These are phyloP conservation scores for Cenococcum geophilum DNA, from an alignment of 495 filamentous ascomycete species.

Conservation along the genomic window DNA sequence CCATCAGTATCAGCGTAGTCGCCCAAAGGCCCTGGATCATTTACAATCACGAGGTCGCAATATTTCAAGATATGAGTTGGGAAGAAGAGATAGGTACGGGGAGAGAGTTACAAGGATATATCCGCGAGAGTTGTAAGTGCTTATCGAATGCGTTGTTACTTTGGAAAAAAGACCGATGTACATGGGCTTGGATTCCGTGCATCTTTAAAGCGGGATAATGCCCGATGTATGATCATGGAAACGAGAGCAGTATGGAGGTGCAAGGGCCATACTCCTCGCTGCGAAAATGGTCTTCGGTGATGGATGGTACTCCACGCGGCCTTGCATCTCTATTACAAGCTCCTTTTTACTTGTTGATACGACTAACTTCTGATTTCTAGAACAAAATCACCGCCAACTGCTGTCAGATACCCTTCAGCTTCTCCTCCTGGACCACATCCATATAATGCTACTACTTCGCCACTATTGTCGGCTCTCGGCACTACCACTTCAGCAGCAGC, in stretches of 20 bases:
- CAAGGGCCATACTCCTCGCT: no score
- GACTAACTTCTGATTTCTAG: slow-evolving; percentile 16
- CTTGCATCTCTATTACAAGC: not conserved
- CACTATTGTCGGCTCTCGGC: slow-evolving; percentile 32
- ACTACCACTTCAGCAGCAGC: slow-evolving; percentile 28
- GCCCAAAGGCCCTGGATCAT: slow-evolving; percentile 25
- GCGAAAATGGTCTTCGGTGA: no score
- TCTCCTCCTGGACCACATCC: slow-evolving; percentile 19
- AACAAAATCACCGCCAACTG: slow-evolving; percentile 29
- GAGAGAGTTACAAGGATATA: slow-evolving; percentile 30
- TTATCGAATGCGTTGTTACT: not conserved
- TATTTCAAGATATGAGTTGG: slow-evolving; percentile 32
- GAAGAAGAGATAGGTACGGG: slow-evolving; percentile 33
- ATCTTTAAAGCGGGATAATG: no score
- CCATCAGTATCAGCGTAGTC: slow-evolving; percentile 26
- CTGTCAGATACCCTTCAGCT: slow-evolving; percentile 17
- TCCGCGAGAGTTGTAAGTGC: slow-evolving; percentile 32
- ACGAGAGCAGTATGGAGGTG: no score
- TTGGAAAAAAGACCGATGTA: not conserved
- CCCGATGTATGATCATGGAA: no score
- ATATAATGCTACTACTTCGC: slow-evolving; percentile 32
- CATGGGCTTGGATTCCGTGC: not conserved
- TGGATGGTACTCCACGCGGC: not conserved
- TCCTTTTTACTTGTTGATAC: slow-evolving; percentile 3
- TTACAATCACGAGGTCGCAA: slow-evolving; percentile 26